Conservation (phyloP, 164 flowering plant species). For the Magnolia officinalis region DNA sequence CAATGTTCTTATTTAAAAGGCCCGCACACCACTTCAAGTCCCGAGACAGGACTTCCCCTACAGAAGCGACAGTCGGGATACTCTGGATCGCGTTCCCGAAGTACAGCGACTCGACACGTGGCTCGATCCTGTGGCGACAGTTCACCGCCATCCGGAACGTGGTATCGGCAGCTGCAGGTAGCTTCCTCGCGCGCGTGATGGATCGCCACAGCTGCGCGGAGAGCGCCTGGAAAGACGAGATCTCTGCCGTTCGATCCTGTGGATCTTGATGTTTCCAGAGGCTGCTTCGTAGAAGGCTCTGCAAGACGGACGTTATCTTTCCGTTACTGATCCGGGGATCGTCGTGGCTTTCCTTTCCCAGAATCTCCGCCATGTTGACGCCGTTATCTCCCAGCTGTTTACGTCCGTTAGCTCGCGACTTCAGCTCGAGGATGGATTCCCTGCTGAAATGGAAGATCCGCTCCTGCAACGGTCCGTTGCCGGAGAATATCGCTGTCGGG, state of each 20-base stretch:
- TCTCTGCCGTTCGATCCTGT: slow-evolving; percentile 34
- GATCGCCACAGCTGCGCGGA: slow-evolving; percentile 78
- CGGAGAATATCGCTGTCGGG: slow-evolving; percentile 56
- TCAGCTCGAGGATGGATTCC: slow-evolving; percentile 53
- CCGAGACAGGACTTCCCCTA: slow-evolving; percentile 43
- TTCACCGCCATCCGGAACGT: slow-evolving; percentile 94
- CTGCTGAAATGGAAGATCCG: slow-evolving; percentile 66
- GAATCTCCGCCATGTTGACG: slow-evolving; percentile 21
- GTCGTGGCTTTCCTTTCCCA: slow-evolving; percentile 51
- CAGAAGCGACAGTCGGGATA: slow-evolving; percentile 52
- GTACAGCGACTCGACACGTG: slow-evolving; percentile 52
- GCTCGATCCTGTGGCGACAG: slow-evolving; percentile 76
- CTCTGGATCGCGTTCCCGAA: slow-evolving; percentile 94
- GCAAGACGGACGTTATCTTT: slow-evolving; percentile 25
- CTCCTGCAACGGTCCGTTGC: slow-evolving; percentile 58
- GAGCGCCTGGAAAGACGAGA: slow-evolving; percentile 86
- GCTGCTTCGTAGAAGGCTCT: slow-evolving; percentile 11
- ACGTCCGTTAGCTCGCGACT: slow-evolving; percentile 45
- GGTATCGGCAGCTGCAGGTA: slow-evolving; percentile 34
- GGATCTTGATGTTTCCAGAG: neutral
- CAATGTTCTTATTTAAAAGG: slow-evolving; percentile 47
- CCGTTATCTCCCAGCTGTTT: slow-evolving; percentile 1
- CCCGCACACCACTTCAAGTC: slow-evolving; percentile 69
- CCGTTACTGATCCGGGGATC: slow-evolving; percentile 28
- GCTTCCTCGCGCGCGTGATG: slow-evolving; percentile 67